Evolutionary conservation across 2,329 filamentous ascomycete species (phyloP), one percentile per base, ranked within the genome.

Genomic region (Aspergillus intermedius): DNA sequence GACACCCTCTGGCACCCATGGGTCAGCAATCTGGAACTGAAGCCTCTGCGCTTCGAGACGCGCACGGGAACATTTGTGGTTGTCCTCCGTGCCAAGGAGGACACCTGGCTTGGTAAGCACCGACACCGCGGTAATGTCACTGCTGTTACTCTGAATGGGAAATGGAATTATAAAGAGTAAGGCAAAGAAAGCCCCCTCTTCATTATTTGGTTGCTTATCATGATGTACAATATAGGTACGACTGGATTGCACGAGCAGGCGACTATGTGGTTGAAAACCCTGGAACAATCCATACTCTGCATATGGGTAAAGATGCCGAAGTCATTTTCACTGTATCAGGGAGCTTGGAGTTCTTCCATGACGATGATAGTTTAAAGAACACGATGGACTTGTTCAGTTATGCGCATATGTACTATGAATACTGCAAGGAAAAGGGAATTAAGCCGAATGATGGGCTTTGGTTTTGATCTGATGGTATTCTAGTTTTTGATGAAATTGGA

Each of bases 381-480:
- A 60, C 52, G 41, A 58, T 60, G 57, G 57, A 56, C 45, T 22
- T 49, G 13, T 60, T 60, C 48, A 57, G 54, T 41, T 60, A 54
- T 49, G 52, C 50, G 37, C 49, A 51, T 30, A 47, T 60, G 54
- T 60, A 60, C 35, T 45, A 51, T 25, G 55, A 60, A 40, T 52
- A 60, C 47, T 60, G 57, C 45, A 45, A 52, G 37, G 44, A 49
- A 44, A 30, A 46, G 21, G 52, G 55, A 13, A 34, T 56, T 25
- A 47, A 52, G 39, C 55, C 56, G 23, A 59, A 58, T 49, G 49
- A 56, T 45, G 43, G 43, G 43, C 28, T 45, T 30, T 45, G 43
- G 43, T 45, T n/a, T n/a, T n/a, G n/a, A n/a, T n/a, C n/a, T n/a
- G n/a, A n/a, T n/a, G n/a, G n/a, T n/a, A n/a, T n/a, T n/a, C n/a